Evolutionary conservation across 2,329 filamentous ascomycete genomes (phyloP).

Genomic region (Decorospora gaudefroyi): DNA sequence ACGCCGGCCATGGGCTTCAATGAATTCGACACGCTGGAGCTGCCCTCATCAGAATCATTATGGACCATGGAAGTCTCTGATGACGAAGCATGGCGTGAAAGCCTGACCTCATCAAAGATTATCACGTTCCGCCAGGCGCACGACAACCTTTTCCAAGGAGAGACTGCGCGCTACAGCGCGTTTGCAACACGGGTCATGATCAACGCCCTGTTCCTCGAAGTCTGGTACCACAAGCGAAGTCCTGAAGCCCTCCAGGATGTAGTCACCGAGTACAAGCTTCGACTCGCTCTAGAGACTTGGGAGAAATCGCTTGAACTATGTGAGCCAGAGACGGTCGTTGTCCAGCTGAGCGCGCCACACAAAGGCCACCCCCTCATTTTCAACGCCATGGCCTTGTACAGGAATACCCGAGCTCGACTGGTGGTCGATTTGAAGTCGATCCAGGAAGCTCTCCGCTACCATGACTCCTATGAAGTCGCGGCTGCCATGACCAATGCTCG

Average conservation of each 20-base stretch:
- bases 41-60: slow-evolving; percentile 89
- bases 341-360: slow-evolving; percentile 90
- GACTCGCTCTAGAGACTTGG: slow-evolving; percentile 96
- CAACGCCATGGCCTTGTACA: slow-evolving; percentile 96
- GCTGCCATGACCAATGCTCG: slow-evolving; percentile 94
- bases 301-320: slow-evolving; percentile 93
- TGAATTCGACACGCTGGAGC: slow-evolving; percentile 89
- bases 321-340: slow-evolving; percentile 85
- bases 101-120: slow-evolving; percentile 69
- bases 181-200: slow-evolving; percentile 98
- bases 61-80: slow-evolving; percentile 87
- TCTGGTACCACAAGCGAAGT: slow-evolving; percentile 98
- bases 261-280: slow-evolving; percentile 96
- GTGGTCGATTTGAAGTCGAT: slow-evolving; percentile 95
- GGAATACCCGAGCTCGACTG: slow-evolving; percentile 87
- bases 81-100: slow-evolving; percentile 82
- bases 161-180: slow-evolving; percentile 87
- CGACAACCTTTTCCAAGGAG: slow-evolving; percentile 92
- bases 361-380: slow-evolving; percentile 96
- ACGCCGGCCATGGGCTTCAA: slow-evolving; percentile 98
- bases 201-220: slow-evolving; percentile 95
- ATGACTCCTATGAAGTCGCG: slow-evolving; percentile 95
- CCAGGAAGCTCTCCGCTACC: slow-evolving; percentile 94
- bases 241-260: slow-evolving; percentile 97
- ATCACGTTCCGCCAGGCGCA: slow-evolving; percentile 93